Evolutionary conservation across 2,329 filamentous ascomycete species (phyloP), one percentile per base, ranked within the genome.

Genomic region (Penicillium occitanis): DNA sequence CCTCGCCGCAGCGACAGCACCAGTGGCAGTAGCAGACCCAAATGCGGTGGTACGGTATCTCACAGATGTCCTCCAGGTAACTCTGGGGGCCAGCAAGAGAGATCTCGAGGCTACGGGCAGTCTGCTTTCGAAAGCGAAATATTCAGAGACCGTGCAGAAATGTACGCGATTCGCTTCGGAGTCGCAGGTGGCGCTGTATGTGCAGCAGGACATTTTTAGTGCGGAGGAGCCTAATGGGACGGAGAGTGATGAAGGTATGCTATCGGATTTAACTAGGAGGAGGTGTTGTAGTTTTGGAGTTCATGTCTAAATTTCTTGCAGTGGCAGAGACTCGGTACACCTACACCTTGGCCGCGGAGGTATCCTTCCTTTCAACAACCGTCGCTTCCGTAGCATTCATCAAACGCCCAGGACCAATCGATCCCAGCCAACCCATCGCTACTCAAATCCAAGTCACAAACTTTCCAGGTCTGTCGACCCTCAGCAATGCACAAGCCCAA

Each of bases 381-480:
- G 96, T 93, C 53, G 90, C 92, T 59, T 97, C 91, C 70, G 89
- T 98, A 69, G 91, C 93, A 65, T 87, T 99, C 72, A 86, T 97
- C 71, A 99, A 99, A 83, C 89, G 92, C 64, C 90, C 94, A 64
- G 88, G 90, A 76, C 91, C 93, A 62, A 91, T 99, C 80, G 92
- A 97, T 77, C 88, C 92, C 67, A 87, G 86, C 72, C 84, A 92
- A 76, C 91, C 93, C 66, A 88, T 99, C 75, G 89, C 90, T 72
- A 90, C 90, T 66, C 95, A 99, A 81, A 89, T 99, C 73, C 92
- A 96, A 75, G 91, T 97, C 75, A 91, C 94, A 78, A 97, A 96
- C 76, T 84, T 99, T 68, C 93, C 95, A 11, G 92, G 94, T 63
- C 88, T 90, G 68, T 90, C 90, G 63, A 87, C 89, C 68, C 84